phyloP scores from a whole-genome alignment of 345 rosid species.

The Draba incana region DNA sequence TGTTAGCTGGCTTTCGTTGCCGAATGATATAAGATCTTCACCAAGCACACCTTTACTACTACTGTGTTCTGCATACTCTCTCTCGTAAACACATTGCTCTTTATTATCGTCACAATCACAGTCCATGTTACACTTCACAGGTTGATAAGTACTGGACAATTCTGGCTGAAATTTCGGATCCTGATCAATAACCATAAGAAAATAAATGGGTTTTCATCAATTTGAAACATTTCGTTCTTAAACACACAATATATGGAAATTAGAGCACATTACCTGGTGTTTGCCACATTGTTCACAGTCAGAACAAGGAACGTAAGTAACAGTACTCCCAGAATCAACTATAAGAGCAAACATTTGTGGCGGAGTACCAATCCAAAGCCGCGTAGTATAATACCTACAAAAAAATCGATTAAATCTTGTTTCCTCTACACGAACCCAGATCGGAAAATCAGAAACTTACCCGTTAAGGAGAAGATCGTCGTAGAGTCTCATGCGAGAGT shows the following conservation, averaged over 20 bases:
- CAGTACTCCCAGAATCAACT: conserved; percentile 90
- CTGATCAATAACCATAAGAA: conserved; percentile 43
- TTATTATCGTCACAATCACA: conserved; percentile 68
- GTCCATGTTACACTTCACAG: conserved; percentile 76
- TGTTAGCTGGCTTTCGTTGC: conserved; percentile 67
- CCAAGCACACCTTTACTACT: conserved; percentile 88
- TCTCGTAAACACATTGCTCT: conserved; percentile 75
- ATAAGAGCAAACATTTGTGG: conserved; percentile 90
- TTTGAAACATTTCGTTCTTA: no score
- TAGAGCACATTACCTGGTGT: conserved; percentile 61
- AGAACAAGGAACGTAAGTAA: conserved; percentile 89
- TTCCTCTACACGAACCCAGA: conserved; percentile 2
- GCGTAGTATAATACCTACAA: conserved; percentile 76
- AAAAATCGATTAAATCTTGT: background rate
- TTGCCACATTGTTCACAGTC: conserved; percentile 79
- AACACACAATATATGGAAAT: no score
- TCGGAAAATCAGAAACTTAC: conserved; percentile 38
- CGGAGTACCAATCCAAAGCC: conserved; percentile 95
- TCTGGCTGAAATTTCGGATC: conserved; percentile 89
- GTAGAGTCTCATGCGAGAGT: conserved; percentile 88
- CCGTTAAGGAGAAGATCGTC: conserved; percentile 93
- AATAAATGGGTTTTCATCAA: background rate
- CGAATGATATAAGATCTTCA: conserved; percentile 80
- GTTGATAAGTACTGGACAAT: conserved; percentile 67
- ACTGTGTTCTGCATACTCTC: conserved; percentile 91